Percentiles rank a stretch among this genome's conserved stretches.
Evolutionary conservation across 1,284 basidiomycete species (phyloP).

Genomic region (Apiotrichum mycotoxinovorans): DNA sequence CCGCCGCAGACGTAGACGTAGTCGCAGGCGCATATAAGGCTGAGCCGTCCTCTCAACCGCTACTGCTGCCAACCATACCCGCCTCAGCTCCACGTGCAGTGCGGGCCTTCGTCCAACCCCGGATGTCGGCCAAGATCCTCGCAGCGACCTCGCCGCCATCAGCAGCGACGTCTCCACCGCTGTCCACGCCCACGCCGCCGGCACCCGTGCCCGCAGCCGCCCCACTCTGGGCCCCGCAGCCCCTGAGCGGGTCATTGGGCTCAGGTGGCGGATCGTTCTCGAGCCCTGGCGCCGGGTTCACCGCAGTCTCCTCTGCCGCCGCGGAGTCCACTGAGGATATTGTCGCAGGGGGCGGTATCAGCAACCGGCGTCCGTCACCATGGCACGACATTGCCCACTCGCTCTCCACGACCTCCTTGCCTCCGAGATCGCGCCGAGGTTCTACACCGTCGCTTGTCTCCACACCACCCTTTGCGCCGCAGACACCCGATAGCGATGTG

Average conservation of each 20-base stretch:
- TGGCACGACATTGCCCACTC: constrained; percentile 46
- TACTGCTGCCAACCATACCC: neutral
- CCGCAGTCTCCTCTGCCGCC: neutral
- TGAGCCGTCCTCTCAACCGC: too few species aligned
- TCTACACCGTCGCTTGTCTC: constrained; percentile 11
- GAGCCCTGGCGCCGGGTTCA: neutral
- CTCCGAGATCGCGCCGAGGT: constrained; percentile 10
- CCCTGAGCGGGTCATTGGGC: neutral
- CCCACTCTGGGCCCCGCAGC: neutral
- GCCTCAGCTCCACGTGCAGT: neutral
- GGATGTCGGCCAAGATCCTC: constrained; percentile 1
- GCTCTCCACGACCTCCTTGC: constrained; percentile 33
- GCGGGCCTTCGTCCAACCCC: neutral
- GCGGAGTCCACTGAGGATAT: neutral
- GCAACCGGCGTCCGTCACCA: constrained; percentile 39
- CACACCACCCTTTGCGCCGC: constrained; percentile 2
- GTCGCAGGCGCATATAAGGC: too few species aligned
- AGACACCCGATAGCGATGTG: constrained; percentile 2
- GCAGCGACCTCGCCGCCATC: neutral
- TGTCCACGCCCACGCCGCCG: too few species aligned
- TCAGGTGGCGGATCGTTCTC: neutral
- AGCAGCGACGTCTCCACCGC: neutral
- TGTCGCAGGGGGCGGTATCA: neutral
- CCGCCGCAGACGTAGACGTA: too few species aligned
- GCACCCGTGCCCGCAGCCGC: neutral